These are phyloP conservation scores for Jatropha curcas DNA, from an alignment of 345 rosid genomes.

Conservation along the genomic window DNA sequence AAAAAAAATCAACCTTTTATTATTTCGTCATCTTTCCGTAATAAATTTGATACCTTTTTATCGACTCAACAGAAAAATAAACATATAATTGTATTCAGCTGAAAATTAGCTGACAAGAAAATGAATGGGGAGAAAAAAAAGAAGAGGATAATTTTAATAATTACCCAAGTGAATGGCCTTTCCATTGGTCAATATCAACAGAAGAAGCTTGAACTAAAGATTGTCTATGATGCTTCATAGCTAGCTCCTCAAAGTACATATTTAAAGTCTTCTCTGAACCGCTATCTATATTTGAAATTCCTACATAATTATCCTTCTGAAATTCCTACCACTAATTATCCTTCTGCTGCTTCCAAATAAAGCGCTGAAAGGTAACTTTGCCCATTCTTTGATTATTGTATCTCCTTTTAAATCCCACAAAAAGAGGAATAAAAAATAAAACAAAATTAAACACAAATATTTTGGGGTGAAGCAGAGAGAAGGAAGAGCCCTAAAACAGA, in stretches of 20 bases:
- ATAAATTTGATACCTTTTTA: neutral
- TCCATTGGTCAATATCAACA: constrained; percentile 69
- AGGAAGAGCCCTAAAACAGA: neutral
- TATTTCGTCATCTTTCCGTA: neutral
- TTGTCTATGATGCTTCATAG: constrained; percentile 59
- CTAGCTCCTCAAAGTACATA: constrained; percentile 50
- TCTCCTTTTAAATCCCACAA: constrained; percentile 45
- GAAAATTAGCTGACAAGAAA: neutral
- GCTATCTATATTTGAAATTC: constrained; percentile 15
- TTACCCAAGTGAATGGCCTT: constrained; percentile 74
- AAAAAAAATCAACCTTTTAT: no score
- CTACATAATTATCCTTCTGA: no score
- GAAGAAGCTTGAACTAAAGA: constrained; percentile 49
- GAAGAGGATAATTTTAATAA: neutral
- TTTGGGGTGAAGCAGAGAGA: neutral
- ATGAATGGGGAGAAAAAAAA: neutral
- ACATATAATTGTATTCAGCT: neutral
- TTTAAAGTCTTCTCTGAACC: constrained; percentile 40
- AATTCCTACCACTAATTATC: no score
- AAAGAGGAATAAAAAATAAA: neutral
- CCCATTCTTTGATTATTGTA: constrained; percentile 43
- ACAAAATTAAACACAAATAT: neutral
- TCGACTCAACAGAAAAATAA: neutral
- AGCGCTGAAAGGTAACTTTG: constrained; percentile 54
- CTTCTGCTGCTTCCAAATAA: constrained; percentile 44